These are phyloP conservation scores for Mortierella sp. DNA, from an alignment of 371 early-diverging fungal genomes.

Conservation along the genomic window DNA sequence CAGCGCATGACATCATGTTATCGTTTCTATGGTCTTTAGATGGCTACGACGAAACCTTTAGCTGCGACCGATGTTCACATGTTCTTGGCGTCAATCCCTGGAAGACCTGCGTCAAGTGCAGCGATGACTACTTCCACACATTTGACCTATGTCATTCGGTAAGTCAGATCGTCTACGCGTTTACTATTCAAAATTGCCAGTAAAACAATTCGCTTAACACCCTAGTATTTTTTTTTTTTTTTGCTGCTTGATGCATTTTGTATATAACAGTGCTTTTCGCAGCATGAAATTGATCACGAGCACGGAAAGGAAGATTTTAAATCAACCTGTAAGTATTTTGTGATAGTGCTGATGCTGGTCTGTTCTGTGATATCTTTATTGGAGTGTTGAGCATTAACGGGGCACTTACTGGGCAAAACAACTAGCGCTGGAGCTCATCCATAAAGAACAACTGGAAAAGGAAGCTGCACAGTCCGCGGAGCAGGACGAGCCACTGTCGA, in stretches of 20 bases:
- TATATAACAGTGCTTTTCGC: conserved; percentile 64
- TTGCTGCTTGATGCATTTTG: not conserved
- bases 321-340: conserved; percentile 63
- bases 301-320: conserved; percentile 71
- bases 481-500: conserved; percentile 47
- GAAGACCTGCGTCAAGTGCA: conserved; percentile 78
- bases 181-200: no score
- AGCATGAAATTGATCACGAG: conserved; percentile 62
- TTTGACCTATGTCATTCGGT: conserved; percentile 79
- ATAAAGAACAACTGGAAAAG: conserved; percentile 56
- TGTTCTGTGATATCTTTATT: no score
- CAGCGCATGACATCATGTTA: not conserved
- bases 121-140: conserved; percentile 72
- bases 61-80: conserved; percentile 76
- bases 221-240: not conserved
- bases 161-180: no score
- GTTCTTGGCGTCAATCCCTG: conserved; percentile 69
- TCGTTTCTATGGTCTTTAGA: conserved; percentile 49
- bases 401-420: no score
- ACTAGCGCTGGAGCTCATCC: conserved; percentile 45
- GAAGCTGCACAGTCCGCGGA: conserved; percentile 63
- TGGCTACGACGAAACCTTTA: conserved; percentile 75
- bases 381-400: no score
- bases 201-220: not conserved
- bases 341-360: no score